Evolutionary conservation across 2,329 filamentous ascomycete genomes (phyloP), one percentile per base, ranked within the genome.

Genomic region (Orbilia ellipsospora): DNA sequence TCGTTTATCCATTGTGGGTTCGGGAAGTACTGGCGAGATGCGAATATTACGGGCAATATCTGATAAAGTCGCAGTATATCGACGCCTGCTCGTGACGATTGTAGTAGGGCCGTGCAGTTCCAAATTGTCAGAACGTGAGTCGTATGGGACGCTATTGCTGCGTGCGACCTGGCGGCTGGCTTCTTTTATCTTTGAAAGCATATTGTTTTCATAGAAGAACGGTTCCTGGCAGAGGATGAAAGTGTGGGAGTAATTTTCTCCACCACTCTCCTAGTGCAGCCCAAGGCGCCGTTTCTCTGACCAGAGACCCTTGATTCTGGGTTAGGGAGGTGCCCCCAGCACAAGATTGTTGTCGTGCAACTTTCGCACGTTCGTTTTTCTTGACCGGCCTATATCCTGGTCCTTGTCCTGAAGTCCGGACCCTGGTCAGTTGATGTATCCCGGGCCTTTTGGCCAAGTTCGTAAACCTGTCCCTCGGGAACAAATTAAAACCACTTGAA

Each of bases 101-200:
- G 50, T 56, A 44, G 62, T 51, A 50, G 67, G 44, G 45, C 51
- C 31, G 42, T 42, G 50, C 6, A 56, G 44, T 56, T 74, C 56
- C 26, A 52, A 44, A 54, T 42, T 68, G 55, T 18, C 16, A 48
- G 13, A n/a, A 15, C 45, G 40, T 56, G 69, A 62, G 50, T 75
- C 64, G 54, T 65, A 64, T n/a, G 72, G 69, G 60, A 69, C 55
- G 60, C 72, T 75, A 44, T 68, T 68, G 60, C 72, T 75, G 72
- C 72, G 72, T 60, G 64, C 36, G 50, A 69, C 64, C 64, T 65
- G 72, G 72, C 72, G 72, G 40, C 72, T 54, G 31, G 72, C 65
- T 54, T 69, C 72, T 75, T 69, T 75, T 75, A 75, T 64, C 72
- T 69, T 75, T 60, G 72, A 69, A 26, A 75, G 59, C 72, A 75